phyloP scores from a whole-genome alignment of 1,139 yeast genomes.

The Candida tropicalis region DNA sequence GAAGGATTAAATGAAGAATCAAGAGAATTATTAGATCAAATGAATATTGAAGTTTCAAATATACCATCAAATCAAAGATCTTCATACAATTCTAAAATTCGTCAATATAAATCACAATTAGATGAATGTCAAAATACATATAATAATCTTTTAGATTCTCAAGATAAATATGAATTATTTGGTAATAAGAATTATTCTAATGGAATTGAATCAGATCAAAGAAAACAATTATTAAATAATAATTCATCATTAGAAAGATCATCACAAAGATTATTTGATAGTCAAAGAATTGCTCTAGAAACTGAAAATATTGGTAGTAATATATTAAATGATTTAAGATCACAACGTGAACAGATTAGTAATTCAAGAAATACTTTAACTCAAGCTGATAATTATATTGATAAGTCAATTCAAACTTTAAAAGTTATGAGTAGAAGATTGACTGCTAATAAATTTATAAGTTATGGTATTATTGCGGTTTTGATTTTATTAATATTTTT shows the following conservation, averaged over 20 bases:
- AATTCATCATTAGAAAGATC: constrained; percentile 83
- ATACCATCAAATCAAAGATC: constrained; percentile 74
- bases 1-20: constrained; percentile 78
- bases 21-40: constrained; percentile 76
- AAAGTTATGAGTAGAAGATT: constrained; percentile 91
- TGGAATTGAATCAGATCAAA: constrained; percentile 60
- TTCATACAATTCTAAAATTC: constrained; percentile 66
- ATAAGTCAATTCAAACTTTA: constrained; percentile 82
- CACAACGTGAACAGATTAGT: constrained; percentile 89
- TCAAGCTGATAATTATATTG: constrained; percentile 94
- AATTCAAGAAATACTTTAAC: constrained; percentile 82
- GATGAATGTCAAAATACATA: constrained; percentile 59
- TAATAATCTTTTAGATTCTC: constrained; percentile 56
- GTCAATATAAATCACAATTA: constrained; percentile 65
- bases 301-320: constrained; percentile 92
- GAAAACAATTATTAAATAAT: constrained; percentile 78
- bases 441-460: constrained; percentile 92
- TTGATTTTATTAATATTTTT: constrained; percentile 79
- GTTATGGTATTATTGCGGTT: constrained; percentile 93
- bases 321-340: constrained; percentile 82
- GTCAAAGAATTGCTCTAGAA: constrained; percentile 88
- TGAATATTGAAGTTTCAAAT: constrained; percentile 79
- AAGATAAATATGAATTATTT: constrained; percentile 67
- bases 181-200: constrained; percentile 51
- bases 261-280: constrained; percentile 80